phyloP scores from a whole-genome alignment of 2,329 filamentous ascomycete species.

The Hymenoscyphus scutula region DNA sequence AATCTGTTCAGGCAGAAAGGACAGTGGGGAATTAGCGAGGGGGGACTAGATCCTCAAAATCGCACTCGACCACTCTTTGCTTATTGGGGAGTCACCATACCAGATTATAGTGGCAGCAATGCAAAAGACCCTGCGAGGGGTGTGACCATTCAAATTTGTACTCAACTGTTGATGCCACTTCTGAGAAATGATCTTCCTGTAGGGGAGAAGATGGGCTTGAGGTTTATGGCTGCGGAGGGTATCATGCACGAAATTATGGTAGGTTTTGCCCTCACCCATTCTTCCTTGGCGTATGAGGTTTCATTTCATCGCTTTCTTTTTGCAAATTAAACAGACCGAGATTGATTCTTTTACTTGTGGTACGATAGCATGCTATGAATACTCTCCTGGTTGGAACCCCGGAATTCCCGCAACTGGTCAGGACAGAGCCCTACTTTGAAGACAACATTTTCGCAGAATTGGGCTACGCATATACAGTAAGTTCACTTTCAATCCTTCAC shows the following conservation, averaged over 20 bases:
- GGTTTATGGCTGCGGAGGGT: neutral
- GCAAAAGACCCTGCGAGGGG: neutral
- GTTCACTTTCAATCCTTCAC: neutral
- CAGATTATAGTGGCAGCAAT: neutral
- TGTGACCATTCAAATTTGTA: neutral
- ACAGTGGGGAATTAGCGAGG: neutral
- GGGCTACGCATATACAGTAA: neutral
- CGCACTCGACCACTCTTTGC: neutral
- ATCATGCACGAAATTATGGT: neutral
- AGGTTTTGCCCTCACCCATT: neutral
- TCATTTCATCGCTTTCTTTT: too few relatives aligned
- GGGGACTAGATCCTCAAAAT: neutral
- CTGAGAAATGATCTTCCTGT: neutral
- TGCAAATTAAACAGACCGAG: too few relatives aligned
- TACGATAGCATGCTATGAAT: neutral
- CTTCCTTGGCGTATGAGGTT: too few relatives aligned
- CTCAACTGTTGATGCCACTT: neutral
- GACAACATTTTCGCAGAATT: neutral
- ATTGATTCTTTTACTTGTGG: neutral
- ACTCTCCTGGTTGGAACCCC: neutral
- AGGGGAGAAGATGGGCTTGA: neutral
- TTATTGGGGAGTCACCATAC: neutral
- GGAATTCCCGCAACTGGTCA: neutral
- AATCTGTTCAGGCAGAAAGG: neutral
- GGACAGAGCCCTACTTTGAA: neutral